Evolutionary conservation across 768 basidiomycete genomes (phyloP), one percentile per base, ranked within the genome.

Genomic region (Trametes meyenii): DNA sequence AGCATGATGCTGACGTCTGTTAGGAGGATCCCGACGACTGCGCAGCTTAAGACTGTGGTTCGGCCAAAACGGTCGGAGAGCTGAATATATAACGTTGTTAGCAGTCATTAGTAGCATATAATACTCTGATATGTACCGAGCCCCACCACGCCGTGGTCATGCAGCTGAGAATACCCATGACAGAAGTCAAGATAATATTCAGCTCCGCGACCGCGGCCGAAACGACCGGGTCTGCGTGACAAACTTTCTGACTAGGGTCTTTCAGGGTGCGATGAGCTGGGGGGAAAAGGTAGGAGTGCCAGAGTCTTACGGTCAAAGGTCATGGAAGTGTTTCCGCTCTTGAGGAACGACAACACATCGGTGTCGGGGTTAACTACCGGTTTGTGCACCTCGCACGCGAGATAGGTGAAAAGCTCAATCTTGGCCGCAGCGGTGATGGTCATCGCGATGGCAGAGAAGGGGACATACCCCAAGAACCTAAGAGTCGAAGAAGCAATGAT

Each of bases 61-160:
- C 94, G 85, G 12, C 94, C 94, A 70, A 82, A 74, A 16, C 89
- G 81, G 74, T 97, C 94, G 5, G 90, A 92, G 45, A 88, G 80
- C 86, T 92, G 42, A 0, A 3, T 8, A 33, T 33, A 8, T 33
- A 26, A 13, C 14, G 11, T 24, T 5, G 24, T 10, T 1, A n/a
- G 13, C 2, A 26, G 6, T 24, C 17, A 50, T 45, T 19, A 51
- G n/a, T 0, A n/a, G 11, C 43, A 48, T 19, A 50, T 29, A 1
- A n/a, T 10, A 14, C 11, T 16, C 16, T 17, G 51, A 55, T 42
- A 78, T 87, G 72, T 73, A 90, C 89, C 55, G 87, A 81, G 57
- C 90, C 89, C 94, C 94, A 96, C 84, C 87, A 95, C 2, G 84
- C 91, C 13, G 88, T 87, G 2, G 92, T 94, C 36, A 95, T 69